phyloP scores from a whole-genome alignment of 225 moss, liverwort and hornwort species.

The Pleurozium schreberi region DNA sequence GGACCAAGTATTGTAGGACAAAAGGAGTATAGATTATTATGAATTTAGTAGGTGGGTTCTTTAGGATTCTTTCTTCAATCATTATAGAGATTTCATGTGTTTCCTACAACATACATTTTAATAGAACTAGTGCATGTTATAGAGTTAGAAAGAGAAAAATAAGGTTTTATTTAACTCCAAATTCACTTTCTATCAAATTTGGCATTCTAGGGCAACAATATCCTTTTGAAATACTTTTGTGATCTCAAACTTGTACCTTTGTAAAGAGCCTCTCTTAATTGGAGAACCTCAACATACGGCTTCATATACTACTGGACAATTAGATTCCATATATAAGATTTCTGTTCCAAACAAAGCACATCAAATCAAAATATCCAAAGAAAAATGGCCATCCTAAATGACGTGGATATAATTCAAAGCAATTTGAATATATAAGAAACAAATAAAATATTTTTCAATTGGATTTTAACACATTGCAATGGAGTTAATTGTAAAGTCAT shows the following conservation, averaged over 20 bases:
- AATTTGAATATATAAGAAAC: not conserved
- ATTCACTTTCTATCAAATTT: not conserved
- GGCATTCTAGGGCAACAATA: not conserved
- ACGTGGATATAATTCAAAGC: not conserved
- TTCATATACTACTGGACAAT: not conserved
- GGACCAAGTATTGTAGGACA: not conserved
- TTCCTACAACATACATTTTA: not conserved
- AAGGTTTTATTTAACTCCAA: not conserved
- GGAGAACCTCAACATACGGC: not conserved
- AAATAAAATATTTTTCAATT: not conserved
- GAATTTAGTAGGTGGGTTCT: not conserved
- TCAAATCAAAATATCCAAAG: not conserved
- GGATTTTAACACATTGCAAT: not conserved
- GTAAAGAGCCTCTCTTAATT: not conserved
- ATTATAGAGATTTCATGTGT: not conserved
- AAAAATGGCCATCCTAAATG: fast-evolving
- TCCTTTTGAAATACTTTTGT: too few species aligned
- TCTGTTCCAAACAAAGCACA: not conserved
- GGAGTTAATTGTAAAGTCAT: too few species aligned
- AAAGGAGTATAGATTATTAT: not conserved
- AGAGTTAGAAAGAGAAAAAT: not conserved
- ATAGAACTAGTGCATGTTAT: not conserved
- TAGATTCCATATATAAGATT: not conserved
- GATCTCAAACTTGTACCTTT: not conserved
- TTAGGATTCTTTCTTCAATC: not conserved